Conservation (phyloP, 2,329 filamentous ascomycete species). For the Volutella citrinella region DNA sequence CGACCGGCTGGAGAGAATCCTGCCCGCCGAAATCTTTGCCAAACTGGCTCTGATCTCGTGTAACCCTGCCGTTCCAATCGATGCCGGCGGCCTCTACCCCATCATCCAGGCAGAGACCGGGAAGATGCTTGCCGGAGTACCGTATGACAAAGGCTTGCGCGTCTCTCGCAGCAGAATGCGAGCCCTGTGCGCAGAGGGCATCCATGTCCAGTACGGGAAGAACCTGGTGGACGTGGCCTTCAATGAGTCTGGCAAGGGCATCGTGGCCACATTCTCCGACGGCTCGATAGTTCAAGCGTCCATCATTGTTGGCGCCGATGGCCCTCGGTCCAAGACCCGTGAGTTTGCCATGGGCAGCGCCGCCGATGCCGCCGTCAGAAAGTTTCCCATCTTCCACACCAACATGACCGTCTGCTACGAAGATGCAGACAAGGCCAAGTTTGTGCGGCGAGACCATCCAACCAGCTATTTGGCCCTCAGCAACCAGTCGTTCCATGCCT, state of each 20-base stretch:
- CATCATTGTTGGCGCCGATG: conserved; percentile 18
- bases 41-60: conserved; percentile 17
- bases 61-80: conserved; percentile 17
- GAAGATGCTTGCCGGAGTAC: conserved; percentile 14
- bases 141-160: conserved; percentile 18
- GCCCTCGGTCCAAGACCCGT: conserved; percentile 16
- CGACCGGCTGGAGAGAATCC: conserved; percentile 12
- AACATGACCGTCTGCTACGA: conserved; percentile 22
- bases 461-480: conserved; percentile 21
- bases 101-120: conserved; percentile 21
- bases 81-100: conserved; percentile 17
- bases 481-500: conserved; percentile 19
- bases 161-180: conserved; percentile 19
- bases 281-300: conserved; percentile 10
- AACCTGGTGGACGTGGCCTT: conserved; percentile 16
- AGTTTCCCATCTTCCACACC: conserved; percentile 22
- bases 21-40: conserved; percentile 13
- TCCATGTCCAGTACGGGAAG: conserved; percentile 18
- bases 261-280: conserved; percentile 15
- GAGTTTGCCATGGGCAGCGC: conserved; percentile 17
- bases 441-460: conserved; percentile 14
- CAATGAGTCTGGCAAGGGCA: conserved; percentile 13
- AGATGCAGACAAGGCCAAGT: conserved; percentile 18
- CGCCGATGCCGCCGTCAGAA: conserved; percentile 16
- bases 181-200: conserved; percentile 14